Evolutionary conservation across 2,329 filamentous ascomycete genomes (phyloP), one percentile per base, ranked within the genome.

Genomic region (Alternaria novae-zelandiae): DNA sequence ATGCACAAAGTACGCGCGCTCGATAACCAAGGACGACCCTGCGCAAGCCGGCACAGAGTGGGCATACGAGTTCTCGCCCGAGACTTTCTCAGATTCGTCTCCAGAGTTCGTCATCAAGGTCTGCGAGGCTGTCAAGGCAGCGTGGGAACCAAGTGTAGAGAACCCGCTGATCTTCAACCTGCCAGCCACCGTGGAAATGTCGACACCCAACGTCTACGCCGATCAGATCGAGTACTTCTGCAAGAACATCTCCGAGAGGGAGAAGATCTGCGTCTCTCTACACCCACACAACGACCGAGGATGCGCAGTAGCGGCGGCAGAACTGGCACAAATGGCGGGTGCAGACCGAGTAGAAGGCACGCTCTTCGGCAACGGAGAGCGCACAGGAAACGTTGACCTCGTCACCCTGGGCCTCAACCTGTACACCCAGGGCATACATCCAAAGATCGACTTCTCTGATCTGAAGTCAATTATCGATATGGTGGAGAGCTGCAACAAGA

Each of bases 161-260:
- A 90, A 89, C 72, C 92, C 91, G 51, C 93, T 99, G 80, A 97
- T 99, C 78, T 96, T 99, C 86, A 98, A 98, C 83, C 86, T 99
- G 55, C 95, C 96, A 1, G 95, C 96, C 2, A 99, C 96, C 0
- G 95, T 98, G 36, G 96, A 99, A 83, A 90, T 97, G 89, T 83
- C 93, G 1, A 97, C 96, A 1, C 94, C 94, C 32, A 99, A 99
- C 78, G 88, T 97, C 51, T 99, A 96, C 79, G 96, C 96, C 54
- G 96, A 99, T 77, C 91, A 96, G 83, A 92, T 99, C 66, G 96
- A 99, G 80, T 97, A 93, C 83, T 99, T 99, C 82, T 97, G 93
- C 84, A 88, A 86, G 56, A 86, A 95, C 78, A 94, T 98, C 76
- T 86, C 87, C 0, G 91, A 97, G 80, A 86, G 94, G 56, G 91